Evolutionary conservation across 495 filamentous ascomycete species (phyloP), one percentile per base, ranked within the genome.

Genomic region (Echria macrotheca): DNA sequence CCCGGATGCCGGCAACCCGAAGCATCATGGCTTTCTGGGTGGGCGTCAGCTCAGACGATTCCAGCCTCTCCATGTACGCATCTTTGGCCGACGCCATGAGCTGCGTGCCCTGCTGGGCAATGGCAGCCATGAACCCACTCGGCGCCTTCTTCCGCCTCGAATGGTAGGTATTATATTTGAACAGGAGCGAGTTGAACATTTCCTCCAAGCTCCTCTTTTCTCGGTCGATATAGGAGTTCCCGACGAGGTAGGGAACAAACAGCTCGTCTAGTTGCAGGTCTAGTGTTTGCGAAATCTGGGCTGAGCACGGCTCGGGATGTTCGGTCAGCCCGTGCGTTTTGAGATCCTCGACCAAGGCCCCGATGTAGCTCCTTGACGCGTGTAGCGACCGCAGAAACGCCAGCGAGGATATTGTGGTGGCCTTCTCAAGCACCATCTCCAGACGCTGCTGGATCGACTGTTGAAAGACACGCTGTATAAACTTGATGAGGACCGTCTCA

Each of bases 211-310:
- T 95, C 61, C 79, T 83, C 61, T 84, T 87, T 65, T 99, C 94
- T 40, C 89, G 82, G 57, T 99, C 94, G 59, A 97, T 96, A 57
- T 97, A 97, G 8, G 88, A 91, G 23, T 89, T 89, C 4, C 91
- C 90, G 24, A 90, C 79, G 44, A 99, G 86, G 60, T 97, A 97
- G 0, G 94, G 94, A 12, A 97, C 84, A 58, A 99, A 97, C 9
- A 99, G 69, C 52, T 97, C 94, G 53, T 97, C 94, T 33, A 99
- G 72, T 65, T 99, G 95, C 60, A 96, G 93, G 60, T 99, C 94
- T 21, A 99, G 74, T 10, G 85, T 78, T 24, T 91, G 75, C 0
- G 90, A 80, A 22, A 87, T 93, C 57, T 93, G 86, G 2, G 89
- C 83, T 5, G 90, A 93, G 24, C 89, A 87, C 0, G 90, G 80